A percentile compares a stretch with the other conserved stretches of the same genome.
phyloP scores from a whole-genome alignment of 345 rosid genomes.

The Theobroma cacao region DNA sequence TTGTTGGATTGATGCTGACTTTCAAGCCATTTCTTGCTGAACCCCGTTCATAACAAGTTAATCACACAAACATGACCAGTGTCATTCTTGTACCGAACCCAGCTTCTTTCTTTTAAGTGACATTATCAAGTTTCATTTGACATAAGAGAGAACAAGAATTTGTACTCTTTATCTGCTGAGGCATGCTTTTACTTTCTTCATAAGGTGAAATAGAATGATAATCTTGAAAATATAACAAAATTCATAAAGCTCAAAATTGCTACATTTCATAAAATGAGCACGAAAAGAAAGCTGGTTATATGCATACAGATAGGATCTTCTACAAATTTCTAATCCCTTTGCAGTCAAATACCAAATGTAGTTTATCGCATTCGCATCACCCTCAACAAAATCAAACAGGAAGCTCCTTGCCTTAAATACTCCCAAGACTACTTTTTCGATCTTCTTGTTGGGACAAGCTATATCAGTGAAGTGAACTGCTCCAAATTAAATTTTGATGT shows the following conservation, averaged over 20 bases:
- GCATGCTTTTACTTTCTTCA: no score
- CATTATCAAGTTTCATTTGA: not conserved
- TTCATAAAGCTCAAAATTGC: not conserved
- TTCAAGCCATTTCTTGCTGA: constrained; percentile 57
- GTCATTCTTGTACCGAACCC: not conserved
- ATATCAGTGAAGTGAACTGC: not conserved
- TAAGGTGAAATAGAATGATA: no score
- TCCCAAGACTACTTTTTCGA: not conserved
- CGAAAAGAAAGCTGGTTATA: not conserved
- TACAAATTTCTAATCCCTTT: not conserved
- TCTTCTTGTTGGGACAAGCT: not conserved
- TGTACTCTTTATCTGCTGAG: no score
- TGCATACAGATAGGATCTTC: not conserved
- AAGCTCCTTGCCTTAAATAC: not conserved
- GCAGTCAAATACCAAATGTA: not conserved
- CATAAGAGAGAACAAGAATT: no score
- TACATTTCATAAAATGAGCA: not conserved
- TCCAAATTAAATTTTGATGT: constrained; percentile 54
- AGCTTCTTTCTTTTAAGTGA: not conserved
- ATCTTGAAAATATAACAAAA: not conserved
- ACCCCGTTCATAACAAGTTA: constrained; percentile 1
- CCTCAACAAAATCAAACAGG: not conserved
- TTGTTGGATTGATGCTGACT: constrained; percentile 43
- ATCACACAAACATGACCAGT: not conserved
- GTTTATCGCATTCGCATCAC: not conserved